phyloP scores from a whole-genome alignment of 345 rosid genomes.

The Eucalyptus albens region DNA sequence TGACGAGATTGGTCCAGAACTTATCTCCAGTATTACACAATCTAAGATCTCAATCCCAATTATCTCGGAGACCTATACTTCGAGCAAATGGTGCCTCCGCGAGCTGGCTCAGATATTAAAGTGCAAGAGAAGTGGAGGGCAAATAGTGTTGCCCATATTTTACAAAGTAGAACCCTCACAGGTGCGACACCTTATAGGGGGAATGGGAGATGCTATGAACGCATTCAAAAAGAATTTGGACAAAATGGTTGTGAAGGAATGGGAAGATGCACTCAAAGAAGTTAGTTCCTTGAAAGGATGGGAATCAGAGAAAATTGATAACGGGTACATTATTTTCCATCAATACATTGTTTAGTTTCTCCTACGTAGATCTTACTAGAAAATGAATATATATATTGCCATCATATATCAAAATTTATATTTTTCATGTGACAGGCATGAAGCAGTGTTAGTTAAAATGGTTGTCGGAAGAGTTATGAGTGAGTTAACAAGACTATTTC shows the following conservation, averaged over 20 bases:
- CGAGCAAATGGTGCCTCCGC: not conserved
- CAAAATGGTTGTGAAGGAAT: not conserved
- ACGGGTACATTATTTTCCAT: not conserved
- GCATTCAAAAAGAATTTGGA: not conserved
- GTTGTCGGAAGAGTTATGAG: not conserved
- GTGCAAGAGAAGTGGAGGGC: not conserved
- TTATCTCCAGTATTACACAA: not conserved
- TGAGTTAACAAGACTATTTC: not conserved
- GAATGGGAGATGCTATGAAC: not conserved
- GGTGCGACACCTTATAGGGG: not conserved
- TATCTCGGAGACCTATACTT: not conserved
- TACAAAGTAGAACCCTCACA: not conserved
- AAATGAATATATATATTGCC: not conserved
- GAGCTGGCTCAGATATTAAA: not conserved
- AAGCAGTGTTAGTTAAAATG: not conserved
- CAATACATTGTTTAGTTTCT: not conserved
- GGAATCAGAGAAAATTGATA: not conserved
- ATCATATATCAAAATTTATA: not conserved
- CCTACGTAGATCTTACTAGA: not conserved
- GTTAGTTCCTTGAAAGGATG: not conserved
- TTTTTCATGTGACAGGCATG: not conserved
- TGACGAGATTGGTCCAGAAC: not conserved
- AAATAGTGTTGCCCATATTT: not conserved
- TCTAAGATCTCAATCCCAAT: not conserved
- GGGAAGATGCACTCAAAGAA: not conserved